A percentile compares a stretch with the other conserved stretches of the same genome.
Conservation (phyloP, 2,329 filamentous ascomycete species). For the Penicillium verrucosum region DNA sequence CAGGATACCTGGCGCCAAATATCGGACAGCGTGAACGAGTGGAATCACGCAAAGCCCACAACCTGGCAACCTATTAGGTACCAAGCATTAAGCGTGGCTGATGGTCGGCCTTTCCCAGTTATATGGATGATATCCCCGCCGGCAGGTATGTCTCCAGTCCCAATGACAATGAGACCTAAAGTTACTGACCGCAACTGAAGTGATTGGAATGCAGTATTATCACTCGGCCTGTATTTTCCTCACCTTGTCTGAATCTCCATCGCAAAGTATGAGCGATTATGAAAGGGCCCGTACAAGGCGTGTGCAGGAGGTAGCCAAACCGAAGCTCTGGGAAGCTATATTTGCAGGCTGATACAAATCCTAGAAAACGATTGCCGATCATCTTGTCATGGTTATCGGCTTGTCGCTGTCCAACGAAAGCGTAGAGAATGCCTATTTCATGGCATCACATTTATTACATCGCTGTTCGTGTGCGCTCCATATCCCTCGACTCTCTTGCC, state of each 20-base stretch:
- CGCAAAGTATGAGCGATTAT: slow-evolving; percentile 24
- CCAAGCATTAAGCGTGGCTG: slow-evolving; percentile 22
- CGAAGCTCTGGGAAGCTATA: neutral
- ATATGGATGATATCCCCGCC: slow-evolving; percentile 38
- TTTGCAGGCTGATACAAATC: neutral
- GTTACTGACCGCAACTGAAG: slow-evolving; percentile 14
- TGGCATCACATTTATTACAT: slow-evolving; percentile 33
- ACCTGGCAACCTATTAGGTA: slow-evolving; percentile 37
- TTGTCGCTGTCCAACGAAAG: slow-evolving; percentile 35
- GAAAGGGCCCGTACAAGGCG: slow-evolving; percentile 27
- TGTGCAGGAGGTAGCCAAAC: slow-evolving; percentile 26
- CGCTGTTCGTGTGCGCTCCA: slow-evolving; percentile 25
- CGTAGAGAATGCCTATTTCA: slow-evolving; percentile 35
- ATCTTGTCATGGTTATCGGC: slow-evolving; percentile 31
- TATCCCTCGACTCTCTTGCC: too few species aligned
- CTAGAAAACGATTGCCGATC: slow-evolving; percentile 30
- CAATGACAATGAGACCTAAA: neutral
- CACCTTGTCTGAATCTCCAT: slow-evolving; percentile 26
- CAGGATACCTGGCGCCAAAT: slow-evolving; percentile 25
- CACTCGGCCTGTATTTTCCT: slow-evolving; percentile 34
- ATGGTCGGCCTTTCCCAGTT: slow-evolving; percentile 32
- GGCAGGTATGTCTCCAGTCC: slow-evolving; percentile 25
- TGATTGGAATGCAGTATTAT: slow-evolving; percentile 41
- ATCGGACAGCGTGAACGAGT: slow-evolving; percentile 27
- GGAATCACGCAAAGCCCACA: slow-evolving; percentile 30